Conservation (phyloP, 2,329 filamentous ascomycete genomes). For the Coniosporium uncinatum region DNA sequence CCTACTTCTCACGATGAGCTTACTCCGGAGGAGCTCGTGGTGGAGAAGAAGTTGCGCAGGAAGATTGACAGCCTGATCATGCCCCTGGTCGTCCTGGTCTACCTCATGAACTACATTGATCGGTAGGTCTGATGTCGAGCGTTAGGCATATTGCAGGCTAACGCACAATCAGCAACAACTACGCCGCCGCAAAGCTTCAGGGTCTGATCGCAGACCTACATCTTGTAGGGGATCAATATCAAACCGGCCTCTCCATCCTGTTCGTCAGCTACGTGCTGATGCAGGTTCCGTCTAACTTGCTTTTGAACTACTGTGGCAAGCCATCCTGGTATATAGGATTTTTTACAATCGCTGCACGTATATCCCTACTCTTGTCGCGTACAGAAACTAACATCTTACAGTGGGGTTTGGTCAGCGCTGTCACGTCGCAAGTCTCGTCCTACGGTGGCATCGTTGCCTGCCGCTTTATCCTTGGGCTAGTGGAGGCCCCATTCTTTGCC, state of each 20-base stretch:
- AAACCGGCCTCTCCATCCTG: conserved; percentile 54
- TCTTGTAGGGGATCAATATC: conserved; percentile 49
- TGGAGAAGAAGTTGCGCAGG: conserved; percentile 3
- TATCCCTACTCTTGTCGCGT: conserved; percentile 32
- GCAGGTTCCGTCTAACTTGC: conserved; percentile 26
- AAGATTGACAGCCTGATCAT: conserved; percentile 6
- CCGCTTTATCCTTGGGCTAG: conserved; percentile 29
- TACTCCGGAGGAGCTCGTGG: background rate
- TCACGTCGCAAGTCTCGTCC: conserved; percentile 22
- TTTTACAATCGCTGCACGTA: conserved; percentile 37
- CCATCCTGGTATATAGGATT: conserved; percentile 24
- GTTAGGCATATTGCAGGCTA: too few relatives aligned
- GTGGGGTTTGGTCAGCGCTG: conserved; percentile 31
- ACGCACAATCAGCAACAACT: too few relatives aligned
- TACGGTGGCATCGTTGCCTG: conserved; percentile 27
- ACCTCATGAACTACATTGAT: conserved; percentile 42
- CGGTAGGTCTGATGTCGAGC: too few relatives aligned
- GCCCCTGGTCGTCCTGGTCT: conserved; percentile 24
- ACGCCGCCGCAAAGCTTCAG: conserved; percentile 57
- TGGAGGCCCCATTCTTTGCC: conserved; percentile 24
- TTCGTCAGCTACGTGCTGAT: conserved; percentile 31
- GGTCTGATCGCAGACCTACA: conserved; percentile 53
- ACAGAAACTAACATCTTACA: too few relatives aligned
- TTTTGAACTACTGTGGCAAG: conserved; percentile 19
- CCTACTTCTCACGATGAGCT: too few relatives aligned